Conservation (phyloP, 2,329 filamentous ascomycete genomes). For the Blastomyces percursus region DNA sequence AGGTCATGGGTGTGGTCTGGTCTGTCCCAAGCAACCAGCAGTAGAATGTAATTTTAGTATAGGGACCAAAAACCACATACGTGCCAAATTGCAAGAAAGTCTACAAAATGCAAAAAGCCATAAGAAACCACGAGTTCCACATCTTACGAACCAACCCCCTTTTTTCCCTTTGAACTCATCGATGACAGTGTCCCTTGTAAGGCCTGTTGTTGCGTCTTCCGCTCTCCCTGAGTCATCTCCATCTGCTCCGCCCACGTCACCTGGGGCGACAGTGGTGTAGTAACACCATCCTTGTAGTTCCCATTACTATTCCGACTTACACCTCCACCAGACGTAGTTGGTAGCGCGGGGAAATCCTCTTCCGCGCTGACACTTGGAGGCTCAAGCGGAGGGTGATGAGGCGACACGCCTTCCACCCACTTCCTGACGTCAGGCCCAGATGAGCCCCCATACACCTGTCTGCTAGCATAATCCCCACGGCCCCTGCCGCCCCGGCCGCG, state of each 20-base stretch:
- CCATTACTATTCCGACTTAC: slow-evolving; percentile 11
- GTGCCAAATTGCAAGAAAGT: not conserved
- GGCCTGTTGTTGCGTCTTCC: not conserved
- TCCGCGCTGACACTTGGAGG: slow-evolving; percentile 22
- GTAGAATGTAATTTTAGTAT: not conserved
- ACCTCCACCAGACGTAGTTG: slow-evolving; percentile 15
- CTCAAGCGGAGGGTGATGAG: slow-evolving; percentile 12
- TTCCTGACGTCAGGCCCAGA: not conserved
- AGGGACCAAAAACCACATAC: not conserved
- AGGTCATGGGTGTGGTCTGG: not conserved
- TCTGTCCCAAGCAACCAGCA: not conserved
- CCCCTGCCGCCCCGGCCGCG: slow-evolving; percentile 24
- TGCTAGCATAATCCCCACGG: slow-evolving; percentile 19
- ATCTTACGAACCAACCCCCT: not conserved
- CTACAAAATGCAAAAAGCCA: not conserved
- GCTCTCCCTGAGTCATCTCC: slow-evolving; percentile 7
- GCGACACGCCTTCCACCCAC: slow-evolving; percentile 5
- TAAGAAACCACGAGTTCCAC: not conserved
- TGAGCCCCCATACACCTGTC: slow-evolving; percentile 10
- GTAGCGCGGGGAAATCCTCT: slow-evolving; percentile 28
- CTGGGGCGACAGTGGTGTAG: slow-evolving; percentile 6
- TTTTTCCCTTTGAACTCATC: not conserved
- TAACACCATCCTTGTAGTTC: not conserved
- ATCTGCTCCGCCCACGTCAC: slow-evolving; percentile 17
- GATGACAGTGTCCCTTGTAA: not conserved